These are phyloP conservation scores for Rutstroemia sydowiana DNA, from an alignment of 2,329 filamentous ascomycete genomes.

Conservation along the genomic window DNA sequence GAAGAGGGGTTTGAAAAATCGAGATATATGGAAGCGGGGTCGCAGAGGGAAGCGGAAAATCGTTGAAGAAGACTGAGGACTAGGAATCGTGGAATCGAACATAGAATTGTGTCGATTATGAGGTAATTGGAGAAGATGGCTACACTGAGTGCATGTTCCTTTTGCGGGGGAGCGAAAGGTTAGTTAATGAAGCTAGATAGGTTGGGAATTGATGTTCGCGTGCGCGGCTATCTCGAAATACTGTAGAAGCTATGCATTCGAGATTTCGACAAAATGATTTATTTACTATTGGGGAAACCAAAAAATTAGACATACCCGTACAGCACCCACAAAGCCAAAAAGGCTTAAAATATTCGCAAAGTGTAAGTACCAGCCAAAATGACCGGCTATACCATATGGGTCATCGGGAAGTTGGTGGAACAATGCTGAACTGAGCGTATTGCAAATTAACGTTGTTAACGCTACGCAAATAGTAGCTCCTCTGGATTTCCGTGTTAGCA, in stretches of 20 bases:
- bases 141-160: constrained; percentile 10
- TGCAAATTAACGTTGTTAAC: constrained; percentile 25
- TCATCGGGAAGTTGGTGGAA: constrained; percentile 30
- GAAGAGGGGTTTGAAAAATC: neutral
- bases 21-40: neutral
- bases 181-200: constrained; percentile 27
- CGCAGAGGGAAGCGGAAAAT: neutral
- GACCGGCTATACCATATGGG: constrained; percentile 26
- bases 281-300: neutral
- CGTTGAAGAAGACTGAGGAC: neutral
- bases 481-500: neutral
- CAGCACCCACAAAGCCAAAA: constrained; percentile 36
- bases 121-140: constrained; percentile 29
- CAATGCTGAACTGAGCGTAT: constrained; percentile 26
- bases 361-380: constrained; percentile 34
- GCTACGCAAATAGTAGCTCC: constrained; percentile 20
- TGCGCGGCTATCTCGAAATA: neutral
- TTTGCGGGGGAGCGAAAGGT: constrained; percentile 13
- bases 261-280: neutral
- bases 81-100: constrained; percentile 25
- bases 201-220: constrained; percentile 14
- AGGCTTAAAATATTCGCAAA: constrained; percentile 34
- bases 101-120: constrained; percentile 27
- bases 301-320: constrained; percentile 31
- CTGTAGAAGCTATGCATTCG: too few species aligned